Evolutionary conservation across 2,329 filamentous ascomycete genomes (phyloP).

Genomic region (Zasmidium citrigriseum): DNA sequence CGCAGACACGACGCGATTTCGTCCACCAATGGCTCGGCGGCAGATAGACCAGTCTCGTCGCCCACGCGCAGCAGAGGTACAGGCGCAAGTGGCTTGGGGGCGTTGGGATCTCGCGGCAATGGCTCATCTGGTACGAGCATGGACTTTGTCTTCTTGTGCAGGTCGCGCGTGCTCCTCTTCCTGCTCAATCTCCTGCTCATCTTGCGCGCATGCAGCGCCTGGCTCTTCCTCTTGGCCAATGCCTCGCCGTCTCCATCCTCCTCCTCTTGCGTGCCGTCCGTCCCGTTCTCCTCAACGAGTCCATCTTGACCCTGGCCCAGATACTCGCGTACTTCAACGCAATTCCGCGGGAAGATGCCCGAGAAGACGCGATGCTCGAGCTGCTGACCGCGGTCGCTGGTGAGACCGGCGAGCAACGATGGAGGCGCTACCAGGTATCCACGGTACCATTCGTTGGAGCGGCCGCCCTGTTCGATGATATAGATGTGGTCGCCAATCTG

Average conservation of each 20-base stretch:
- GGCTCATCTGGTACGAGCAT: slow-evolving; percentile 27
- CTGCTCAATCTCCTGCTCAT: slow-evolving; percentile 33
- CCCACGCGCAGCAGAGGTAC: slow-evolving; percentile 98
- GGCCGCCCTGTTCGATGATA: slow-evolving; percentile 92
- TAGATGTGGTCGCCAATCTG: slow-evolving; percentile 98
- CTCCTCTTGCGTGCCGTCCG: slow-evolving; percentile 31
- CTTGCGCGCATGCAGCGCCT: slow-evolving; percentile 28
- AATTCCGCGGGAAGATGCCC: slow-evolving; percentile 94
- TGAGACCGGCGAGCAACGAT: slow-evolving; percentile 87
- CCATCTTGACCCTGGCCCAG: slow-evolving; percentile 62
- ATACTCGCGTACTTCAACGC: slow-evolving; percentile 91
- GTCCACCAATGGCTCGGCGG: slow-evolving; percentile 87
- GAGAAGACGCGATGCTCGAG: slow-evolving; percentile 95
- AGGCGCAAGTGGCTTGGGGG: slow-evolving; percentile 80
- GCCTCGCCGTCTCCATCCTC: slow-evolving; percentile 42
- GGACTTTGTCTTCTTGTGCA: slow-evolving; percentile 25
- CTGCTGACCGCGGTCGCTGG: slow-evolving; percentile 86
- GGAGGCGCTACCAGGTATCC: slow-evolving; percentile 95
- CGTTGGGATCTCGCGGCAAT: slow-evolving; percentile 62
- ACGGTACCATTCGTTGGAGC: slow-evolving; percentile 85
- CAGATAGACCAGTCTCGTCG: slow-evolving; percentile 90
- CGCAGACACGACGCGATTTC: slow-evolving; percentile 95
- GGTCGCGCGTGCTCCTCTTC: slow-evolving; percentile 27
- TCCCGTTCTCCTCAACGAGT: slow-evolving; percentile 1
- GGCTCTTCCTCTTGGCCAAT: slow-evolving; percentile 30